Conservation (phyloP, 2,329 filamentous ascomycete species). For the Rosellinia necatrix region DNA sequence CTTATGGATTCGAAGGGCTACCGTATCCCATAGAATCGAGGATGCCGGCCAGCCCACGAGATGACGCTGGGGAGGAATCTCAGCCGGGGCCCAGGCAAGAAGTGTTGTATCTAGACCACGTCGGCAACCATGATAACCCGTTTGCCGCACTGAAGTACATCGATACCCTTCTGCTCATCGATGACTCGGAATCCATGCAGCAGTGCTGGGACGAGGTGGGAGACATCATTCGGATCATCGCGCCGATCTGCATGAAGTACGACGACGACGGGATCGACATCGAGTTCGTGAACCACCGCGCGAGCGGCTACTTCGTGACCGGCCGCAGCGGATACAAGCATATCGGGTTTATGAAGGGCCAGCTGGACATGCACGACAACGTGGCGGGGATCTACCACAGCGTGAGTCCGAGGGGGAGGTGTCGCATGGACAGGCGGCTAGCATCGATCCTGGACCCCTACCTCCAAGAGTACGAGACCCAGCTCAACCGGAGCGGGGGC, state of each 20-base stretch:
- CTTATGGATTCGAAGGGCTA: slow-evolving; percentile 18
- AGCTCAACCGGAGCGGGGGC: neutral
- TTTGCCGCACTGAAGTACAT: slow-evolving; percentile 69
- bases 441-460: slow-evolving; percentile 30
- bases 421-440: slow-evolving; percentile 28
- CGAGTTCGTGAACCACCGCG: slow-evolving; percentile 68
- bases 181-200: slow-evolving; percentile 73
- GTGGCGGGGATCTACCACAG: slow-evolving; percentile 37
- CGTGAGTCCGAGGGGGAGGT: slow-evolving; percentile 32
- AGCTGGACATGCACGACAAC: slow-evolving; percentile 34
- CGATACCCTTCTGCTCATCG: slow-evolving; percentile 76
- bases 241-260: slow-evolving; percentile 68
- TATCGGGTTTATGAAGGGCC: slow-evolving; percentile 31
- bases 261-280: slow-evolving; percentile 74
- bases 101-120: slow-evolving; percentile 4
- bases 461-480: slow-evolving; percentile 20
- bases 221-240: slow-evolving; percentile 64
- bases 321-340: slow-evolving; percentile 31
- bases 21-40: slow-evolving; percentile 31
- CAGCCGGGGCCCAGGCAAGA: neutral
- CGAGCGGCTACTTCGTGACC: slow-evolving; percentile 12
- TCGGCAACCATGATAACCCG: slow-evolving; percentile 51
- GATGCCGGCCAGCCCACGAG: slow-evolving; percentile 24
- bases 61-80: neutral
- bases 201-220: slow-evolving; percentile 67